Conservation (phyloP, 148 eudicot genomes). For the Euryodendron excelsum region DNA sequence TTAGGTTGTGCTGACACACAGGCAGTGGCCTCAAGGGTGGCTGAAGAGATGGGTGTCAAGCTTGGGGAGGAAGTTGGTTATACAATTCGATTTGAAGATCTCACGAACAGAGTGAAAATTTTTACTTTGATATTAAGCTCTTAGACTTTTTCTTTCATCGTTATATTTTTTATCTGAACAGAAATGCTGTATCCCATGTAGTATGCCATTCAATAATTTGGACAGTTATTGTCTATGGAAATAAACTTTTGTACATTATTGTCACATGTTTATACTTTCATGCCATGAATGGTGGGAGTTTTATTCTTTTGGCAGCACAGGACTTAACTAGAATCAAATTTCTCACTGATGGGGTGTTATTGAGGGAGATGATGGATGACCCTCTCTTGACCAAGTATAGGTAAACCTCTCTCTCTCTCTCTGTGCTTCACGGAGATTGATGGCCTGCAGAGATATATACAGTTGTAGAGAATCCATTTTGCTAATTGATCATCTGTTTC, state of each 20-base stretch:
- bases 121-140: slow-evolving; percentile 1
- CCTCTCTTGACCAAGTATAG: slow-evolving; percentile 90
- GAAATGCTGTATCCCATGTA: not conserved
- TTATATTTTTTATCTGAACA: not conserved
- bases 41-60: slow-evolving; percentile 93
- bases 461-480: not conserved
- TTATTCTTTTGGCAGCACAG: slow-evolving; percentile 55
- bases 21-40: slow-evolving; percentile 93
- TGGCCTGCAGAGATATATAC: not conserved
- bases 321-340: slow-evolving; percentile 83
- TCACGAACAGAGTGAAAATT: slow-evolving; percentile 58
- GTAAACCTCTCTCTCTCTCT: slow-evolving; percentile 25
- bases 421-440: not conserved
- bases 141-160: not conserved
- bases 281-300: slow-evolving; percentile 20
- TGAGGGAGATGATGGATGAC: slow-evolving; percentile 99
- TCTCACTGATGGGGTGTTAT: slow-evolving; percentile 93
- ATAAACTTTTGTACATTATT: not conserved
- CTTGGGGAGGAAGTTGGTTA: slow-evolving; percentile 99
- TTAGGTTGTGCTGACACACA: slow-evolving; percentile 31
- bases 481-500: too few relatives aligned
- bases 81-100: slow-evolving; percentile 93
- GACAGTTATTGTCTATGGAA: not conserved
- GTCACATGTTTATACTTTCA: slow-evolving; percentile 6
- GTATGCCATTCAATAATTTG: not conserved